Base-by-base conservation (phyloP, 2,329 filamentous ascomycete genomes). In the Verticillium dahliae region DNA sequence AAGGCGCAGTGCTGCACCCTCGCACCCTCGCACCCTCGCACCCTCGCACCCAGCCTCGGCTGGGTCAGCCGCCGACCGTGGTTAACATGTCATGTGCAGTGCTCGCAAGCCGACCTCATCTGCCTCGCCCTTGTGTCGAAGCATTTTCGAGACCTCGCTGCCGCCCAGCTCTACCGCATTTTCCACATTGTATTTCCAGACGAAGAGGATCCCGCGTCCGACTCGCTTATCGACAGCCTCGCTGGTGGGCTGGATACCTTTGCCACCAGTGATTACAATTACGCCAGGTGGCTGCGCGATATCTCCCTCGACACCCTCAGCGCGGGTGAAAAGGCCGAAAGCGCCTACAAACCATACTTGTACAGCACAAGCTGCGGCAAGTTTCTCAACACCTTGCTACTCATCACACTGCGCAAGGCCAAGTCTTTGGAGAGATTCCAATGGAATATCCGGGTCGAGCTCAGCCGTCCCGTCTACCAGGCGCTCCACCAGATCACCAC, bases 391-490 rank as follows among this genome's bases (percentile, higher is more conserved):
- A 86, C 84, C 0, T 71, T 89, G 52, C 71, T 89, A 6, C 77
- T 82, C 35, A 68, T 87, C 68, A 81, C 83, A 1, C 69, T 89
- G 63, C 82, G 80, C 66, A 84, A 82, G 65, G 80, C 85, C 34
- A 77, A 72, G 54, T 74, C 77, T 1, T 75, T 89, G 31, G 85
- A 88, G 68, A 76, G 75, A 3, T 87, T 88, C 67, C 77, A 82
- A 65, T 89, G 86, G 86, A 86, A 88, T 69, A 83, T 88, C 60
- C 80, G 84, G 6, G 81, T 89, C 60, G 85, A 88, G 69, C 76
- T 89, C 10, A 85, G 81, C 68, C 76, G 83, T 6, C 79, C 79
- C 1, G 79, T 88, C 4, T 88, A 85, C 72, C 77, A 77, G 61
- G 78, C 79, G 38, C 74, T 89, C 11, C 85, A 87, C 68, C 71